A percentile compares a stretch with the other conserved stretches of the same genome.
Evolutionary conservation across 768 basidiomycete species (phyloP).

Genomic region (Tulasnella sp.): DNA sequence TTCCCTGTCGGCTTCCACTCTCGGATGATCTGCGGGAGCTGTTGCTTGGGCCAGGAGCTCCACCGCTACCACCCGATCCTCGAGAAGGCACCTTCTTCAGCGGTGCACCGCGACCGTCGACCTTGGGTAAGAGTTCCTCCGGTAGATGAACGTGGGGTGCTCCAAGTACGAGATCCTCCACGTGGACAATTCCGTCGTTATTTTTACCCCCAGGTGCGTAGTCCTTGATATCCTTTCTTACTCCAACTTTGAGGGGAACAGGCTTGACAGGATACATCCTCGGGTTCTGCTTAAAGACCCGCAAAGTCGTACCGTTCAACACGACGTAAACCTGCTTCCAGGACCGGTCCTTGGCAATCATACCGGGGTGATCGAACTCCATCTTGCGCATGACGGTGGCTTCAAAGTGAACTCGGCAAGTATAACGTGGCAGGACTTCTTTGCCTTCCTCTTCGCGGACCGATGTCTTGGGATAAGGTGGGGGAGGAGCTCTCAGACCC

Average conservation of each 20-base stretch:
- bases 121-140: conserved; percentile 29
- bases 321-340: conserved; percentile 88
- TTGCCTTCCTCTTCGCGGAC: conserved; percentile 67
- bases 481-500: not conserved
- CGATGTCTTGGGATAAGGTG: conserved; percentile 17
- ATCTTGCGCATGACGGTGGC: conserved; percentile 85
- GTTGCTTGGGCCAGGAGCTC: not conserved
- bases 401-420: conserved; percentile 74
- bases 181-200: conserved; percentile 24
- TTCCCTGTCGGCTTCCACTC: not conserved
- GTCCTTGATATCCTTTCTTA: not conserved
- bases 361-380: conserved; percentile 83
- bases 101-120: not conserved
- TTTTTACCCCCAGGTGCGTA: conserved; percentile 2
- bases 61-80: not conserved
- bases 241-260: not conserved
- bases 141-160: conserved; percentile 40
- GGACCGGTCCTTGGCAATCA: conserved; percentile 84
- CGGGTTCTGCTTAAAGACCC: conserved; percentile 53
- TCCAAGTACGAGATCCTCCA: conserved; percentile 36
- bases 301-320: conserved; percentile 86
- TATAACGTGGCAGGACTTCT: conserved; percentile 77
- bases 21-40: conserved; percentile 17
- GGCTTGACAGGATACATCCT: conserved; percentile 22
- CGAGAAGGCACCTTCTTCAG: not conserved